These are phyloP conservation scores for Dictyostelium capitatum DNA, from an alignment of 78 protist species.

Conservation along the genomic window DNA sequence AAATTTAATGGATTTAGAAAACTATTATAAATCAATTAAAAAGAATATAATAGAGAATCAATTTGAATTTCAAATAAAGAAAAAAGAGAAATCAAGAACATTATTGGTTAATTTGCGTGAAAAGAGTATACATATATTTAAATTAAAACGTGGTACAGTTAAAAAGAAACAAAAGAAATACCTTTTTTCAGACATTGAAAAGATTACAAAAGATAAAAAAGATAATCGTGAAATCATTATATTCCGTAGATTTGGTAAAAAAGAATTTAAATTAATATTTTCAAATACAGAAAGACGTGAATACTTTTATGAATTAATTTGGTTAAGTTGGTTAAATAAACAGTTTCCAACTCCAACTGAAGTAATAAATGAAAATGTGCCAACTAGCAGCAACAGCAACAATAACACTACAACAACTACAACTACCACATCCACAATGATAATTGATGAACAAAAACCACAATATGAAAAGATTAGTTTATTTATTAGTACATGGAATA, in stretches of 20 bases:
- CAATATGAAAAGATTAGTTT: constrained; percentile 25
- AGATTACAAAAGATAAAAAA: constrained; percentile 8
- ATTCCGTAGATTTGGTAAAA: constrained; percentile 2
- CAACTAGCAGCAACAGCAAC: background rate
- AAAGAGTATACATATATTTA: constrained; percentile 8
- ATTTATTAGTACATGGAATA: constrained; percentile 77
- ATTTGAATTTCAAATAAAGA: constrained; percentile 56
- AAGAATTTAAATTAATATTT: constrained; percentile 25
- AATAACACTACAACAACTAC: background rate
- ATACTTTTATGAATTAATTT: constrained; percentile 51
- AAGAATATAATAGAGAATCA: constrained; percentile 50
- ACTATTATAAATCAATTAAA: constrained; percentile 62
- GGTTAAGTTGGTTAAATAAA: constrained; percentile 27
- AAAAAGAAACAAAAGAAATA: constrained; percentile 42
- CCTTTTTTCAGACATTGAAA: constrained; percentile 12
- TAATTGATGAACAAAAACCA: constrained; percentile 12
- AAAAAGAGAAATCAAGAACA: constrained; percentile 36
- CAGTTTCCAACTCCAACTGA: background rate
- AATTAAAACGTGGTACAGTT: constrained; percentile 22
- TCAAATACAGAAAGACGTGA: constrained; percentile 58
- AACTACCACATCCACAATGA: background rate
- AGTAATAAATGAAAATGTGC: background rate
- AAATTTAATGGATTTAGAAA: constrained; percentile 29
- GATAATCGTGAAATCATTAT: background rate
- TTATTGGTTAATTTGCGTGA: constrained; percentile 37